A percentile compares a stretch with the other conserved stretches of the same genome.
Evolutionary conservation across 768 basidiomycete species (phyloP).

Genomic region (Leucosporidium yakuticum): DNA sequence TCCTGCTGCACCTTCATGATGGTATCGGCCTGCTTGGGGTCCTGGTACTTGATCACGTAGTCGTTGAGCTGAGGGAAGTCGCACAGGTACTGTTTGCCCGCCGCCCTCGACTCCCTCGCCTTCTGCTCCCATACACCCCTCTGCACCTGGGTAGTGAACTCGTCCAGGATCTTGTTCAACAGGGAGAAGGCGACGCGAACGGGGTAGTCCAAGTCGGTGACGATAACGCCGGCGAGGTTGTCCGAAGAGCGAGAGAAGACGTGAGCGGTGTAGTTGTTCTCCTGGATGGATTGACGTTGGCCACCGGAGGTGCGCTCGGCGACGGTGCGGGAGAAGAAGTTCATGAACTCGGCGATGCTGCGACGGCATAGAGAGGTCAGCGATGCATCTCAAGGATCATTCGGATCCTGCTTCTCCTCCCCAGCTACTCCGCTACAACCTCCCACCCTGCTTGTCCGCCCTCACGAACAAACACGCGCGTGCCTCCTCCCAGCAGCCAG

Average conservation of each 20-base stretch:
- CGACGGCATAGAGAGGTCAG: not conserved
- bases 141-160: slow-evolving; percentile 75
- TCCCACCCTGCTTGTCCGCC: too few relatives aligned
- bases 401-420: not conserved
- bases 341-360: slow-evolving; percentile 77
- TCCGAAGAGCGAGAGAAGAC: slow-evolving; percentile 89
- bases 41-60: slow-evolving; percentile 89
- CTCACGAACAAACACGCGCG: too few relatives aligned
- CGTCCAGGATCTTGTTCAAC: slow-evolving; percentile 85
- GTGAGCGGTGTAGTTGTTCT: slow-evolving; percentile 87
- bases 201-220: slow-evolving; percentile 93
- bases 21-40: slow-evolving; percentile 91
- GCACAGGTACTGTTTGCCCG: slow-evolving; percentile 50
- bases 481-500: too few relatives aligned
- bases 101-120: slow-evolving; percentile 43
- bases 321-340: slow-evolving; percentile 89
- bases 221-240: slow-evolving; percentile 60
- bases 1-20: slow-evolving; percentile 99
- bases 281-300: slow-evolving; percentile 87
- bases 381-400: too few relatives aligned
- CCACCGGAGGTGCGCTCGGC: slow-evolving; percentile 59
- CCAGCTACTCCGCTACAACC: not conserved
- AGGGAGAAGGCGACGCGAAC: slow-evolving; percentile 96
- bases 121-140: slow-evolving; percentile 54
- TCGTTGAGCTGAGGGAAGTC: slow-evolving; percentile 68